A percentile compares a stretch with the other conserved stretches of the same genome.
Conservation (phyloP, 2,329 filamentous ascomycete genomes). For the Fusarium sterilihyphosum region DNA sequence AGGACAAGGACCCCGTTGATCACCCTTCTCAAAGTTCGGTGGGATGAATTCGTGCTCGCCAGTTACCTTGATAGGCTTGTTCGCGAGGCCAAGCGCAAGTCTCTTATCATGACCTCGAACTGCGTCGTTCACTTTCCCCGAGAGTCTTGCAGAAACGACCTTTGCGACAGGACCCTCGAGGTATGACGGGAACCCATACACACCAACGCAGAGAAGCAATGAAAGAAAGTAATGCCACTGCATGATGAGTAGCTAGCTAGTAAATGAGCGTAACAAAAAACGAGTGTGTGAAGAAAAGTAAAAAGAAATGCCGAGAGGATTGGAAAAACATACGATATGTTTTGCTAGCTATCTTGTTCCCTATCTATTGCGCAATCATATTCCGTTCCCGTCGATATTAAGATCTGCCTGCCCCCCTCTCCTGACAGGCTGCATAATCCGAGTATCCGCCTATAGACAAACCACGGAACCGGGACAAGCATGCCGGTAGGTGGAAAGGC, state of each 20-base stretch:
- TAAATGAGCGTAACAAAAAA: not conserved
- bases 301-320: not conserved
- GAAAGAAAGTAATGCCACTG: constrained; percentile 9
- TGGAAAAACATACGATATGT: constrained; percentile 9
- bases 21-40: constrained; percentile 40
- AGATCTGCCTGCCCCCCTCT: not conserved
- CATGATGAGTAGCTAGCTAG: not conserved
- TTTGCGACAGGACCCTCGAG: not conserved
- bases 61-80: constrained; percentile 10
- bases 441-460: not conserved
- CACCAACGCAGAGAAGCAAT: not conserved
- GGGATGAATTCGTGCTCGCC: constrained; percentile 41
- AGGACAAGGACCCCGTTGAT: constrained; percentile 46
- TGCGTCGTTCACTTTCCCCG: not conserved
- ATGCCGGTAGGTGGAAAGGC: not conserved
- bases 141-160: not conserved
- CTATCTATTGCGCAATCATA: not conserved
- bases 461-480: not conserved
- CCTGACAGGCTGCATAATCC: not conserved
- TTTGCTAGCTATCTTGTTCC: not conserved
- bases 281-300: not conserved
- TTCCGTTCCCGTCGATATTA: not conserved
- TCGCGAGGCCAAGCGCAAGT: not conserved
- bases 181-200: constrained; percentile 1
- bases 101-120: not conserved